phyloP scores from a whole-genome alignment of 140 eudicot genomes.

The Cichorium intybus region DNA sequence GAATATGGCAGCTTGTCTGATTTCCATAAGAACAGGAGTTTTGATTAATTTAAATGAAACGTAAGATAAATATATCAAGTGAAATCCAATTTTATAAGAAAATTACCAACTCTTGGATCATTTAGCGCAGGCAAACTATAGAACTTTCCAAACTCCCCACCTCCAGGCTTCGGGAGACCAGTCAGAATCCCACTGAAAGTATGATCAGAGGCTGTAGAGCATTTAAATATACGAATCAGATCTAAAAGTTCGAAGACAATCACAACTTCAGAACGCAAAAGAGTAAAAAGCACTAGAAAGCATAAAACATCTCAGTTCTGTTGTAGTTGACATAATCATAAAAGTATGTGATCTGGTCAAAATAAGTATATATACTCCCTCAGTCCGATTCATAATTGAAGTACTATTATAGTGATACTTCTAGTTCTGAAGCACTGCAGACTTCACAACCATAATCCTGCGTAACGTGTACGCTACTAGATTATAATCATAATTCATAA shows the following conservation, averaged over 20 bases:
- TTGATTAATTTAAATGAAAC: constrained; percentile 9
- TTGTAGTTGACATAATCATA: background rate
- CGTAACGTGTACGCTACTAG: constrained; percentile 12
- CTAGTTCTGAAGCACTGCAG: background rate
- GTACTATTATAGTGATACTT: background rate
- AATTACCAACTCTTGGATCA: constrained; percentile 90
- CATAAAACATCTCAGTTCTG: background rate
- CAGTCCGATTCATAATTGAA: background rate
- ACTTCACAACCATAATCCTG: background rate
- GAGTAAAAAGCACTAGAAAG: background rate
- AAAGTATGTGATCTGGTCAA: background rate
- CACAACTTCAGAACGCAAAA: constrained; percentile 5
- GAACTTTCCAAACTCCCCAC: constrained; percentile 97
- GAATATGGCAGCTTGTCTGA: constrained; percentile 96
- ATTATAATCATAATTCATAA: background rate
- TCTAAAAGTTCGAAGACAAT: background rate
- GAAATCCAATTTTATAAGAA: constrained; percentile 7
- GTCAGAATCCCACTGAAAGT: constrained; percentile 78
- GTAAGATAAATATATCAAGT: background rate
- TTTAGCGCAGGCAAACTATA: constrained; percentile 90
- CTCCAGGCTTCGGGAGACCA: constrained; percentile 94
- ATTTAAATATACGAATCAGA: constrained; percentile 14
- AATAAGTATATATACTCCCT: background rate
- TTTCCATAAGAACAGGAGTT: constrained; percentile 5
- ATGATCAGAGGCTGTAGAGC: constrained; percentile 73